Base-by-base conservation (phyloP, 1,284 basidiomycete genomes). In the Filobasidium uniguttulatum region DNA sequence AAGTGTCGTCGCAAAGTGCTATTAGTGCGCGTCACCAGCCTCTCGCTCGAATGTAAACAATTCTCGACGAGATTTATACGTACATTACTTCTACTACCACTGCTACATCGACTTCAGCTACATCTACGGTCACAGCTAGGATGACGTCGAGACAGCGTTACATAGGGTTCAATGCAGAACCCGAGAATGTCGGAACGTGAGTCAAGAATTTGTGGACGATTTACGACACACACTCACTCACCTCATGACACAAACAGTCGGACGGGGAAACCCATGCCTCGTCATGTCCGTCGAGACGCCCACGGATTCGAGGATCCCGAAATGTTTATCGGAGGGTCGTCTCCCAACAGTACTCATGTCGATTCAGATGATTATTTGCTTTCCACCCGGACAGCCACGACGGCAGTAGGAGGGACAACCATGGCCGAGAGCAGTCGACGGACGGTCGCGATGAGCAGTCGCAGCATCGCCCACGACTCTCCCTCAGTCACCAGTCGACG, bases 221-320 rank as follows among this genome's bases (percentile, higher is more conserved):
- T n/a, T n/a, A n/a, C n/a, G 15, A 17, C 31, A 10, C 20, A 9
- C 5, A 25, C 14, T 8, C 8, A 5, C 14, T 17, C 20, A 31
- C 17, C 29, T 26, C 29, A 46, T 44, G 7, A 17, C 9, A 14
- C 19, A 6, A 25, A 44, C 56, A 70, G 68, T 1, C 62, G 60
- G 5, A 62, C 68, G 3, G 64, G 64, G 8, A 54, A 49, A 8
- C 20, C 55, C 8, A 69, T 70, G 67, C 66, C 65, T 5, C 56
- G 49, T 2, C 55, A 79, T 62, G 77, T 85, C 45, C 77, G 80
- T 46, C 77, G 78, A 55, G 80, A 79, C 57, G 81, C 81, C 14
- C 83, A 88, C 61, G 90, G 87, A 9, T 86, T 85, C 63, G 87
- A 91, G 66, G 80, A 80, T 10, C 83, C 86, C 59, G 78, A 80